These are phyloP conservation scores for Rhytidiadelphus loreus DNA, from an alignment of 225 moss, liverwort and hornwort genomes.

Conservation along the genomic window DNA sequence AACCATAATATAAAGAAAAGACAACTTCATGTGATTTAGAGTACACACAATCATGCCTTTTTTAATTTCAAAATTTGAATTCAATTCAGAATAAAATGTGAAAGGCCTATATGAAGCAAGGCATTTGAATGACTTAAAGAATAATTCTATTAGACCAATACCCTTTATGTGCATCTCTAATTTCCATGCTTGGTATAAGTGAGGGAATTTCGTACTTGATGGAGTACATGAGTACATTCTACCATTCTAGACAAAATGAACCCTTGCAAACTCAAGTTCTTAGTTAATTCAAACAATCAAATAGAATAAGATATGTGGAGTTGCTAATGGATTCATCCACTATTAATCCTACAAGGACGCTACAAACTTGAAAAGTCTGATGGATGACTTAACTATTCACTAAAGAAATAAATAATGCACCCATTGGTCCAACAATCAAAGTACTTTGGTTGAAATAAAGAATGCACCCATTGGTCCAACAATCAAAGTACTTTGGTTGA, in stretches of 20 bases:
- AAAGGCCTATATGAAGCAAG: fast-evolving
- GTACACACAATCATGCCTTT: too few relatives aligned
- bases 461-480: neutral
- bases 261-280: neutral
- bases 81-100: neutral
- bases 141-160: neutral
- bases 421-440: neutral
- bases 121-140: neutral
- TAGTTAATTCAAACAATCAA: neutral
- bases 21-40: neutral
- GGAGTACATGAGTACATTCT: fast-evolving
- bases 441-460: neutral
- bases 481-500: neutral
- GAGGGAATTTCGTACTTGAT: neutral
- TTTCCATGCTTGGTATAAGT: neutral
- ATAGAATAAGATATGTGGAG: neutral
- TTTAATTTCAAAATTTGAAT: neutral
- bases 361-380: too few relatives aligned
- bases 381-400: neutral
- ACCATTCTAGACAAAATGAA: neutral
- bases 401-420: too few relatives aligned
- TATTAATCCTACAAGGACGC: too few relatives aligned
- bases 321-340: neutral
- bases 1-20: too few relatives aligned
- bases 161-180: neutral